Conservation (phyloP, 495 filamentous ascomycete genomes). For the Neurospora sp. region DNA sequence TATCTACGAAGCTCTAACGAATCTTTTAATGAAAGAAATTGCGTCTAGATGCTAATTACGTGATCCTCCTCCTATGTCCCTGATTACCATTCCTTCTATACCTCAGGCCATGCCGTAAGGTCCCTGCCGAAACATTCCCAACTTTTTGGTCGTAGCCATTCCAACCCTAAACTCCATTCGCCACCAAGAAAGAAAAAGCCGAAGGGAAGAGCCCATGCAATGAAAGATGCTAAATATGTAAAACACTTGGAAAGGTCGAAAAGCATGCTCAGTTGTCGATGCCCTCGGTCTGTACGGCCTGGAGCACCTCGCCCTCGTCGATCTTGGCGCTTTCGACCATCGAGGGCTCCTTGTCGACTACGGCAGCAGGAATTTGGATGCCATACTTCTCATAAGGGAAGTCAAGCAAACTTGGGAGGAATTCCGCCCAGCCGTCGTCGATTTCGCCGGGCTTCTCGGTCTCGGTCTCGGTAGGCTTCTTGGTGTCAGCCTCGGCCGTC, state of each 20-base stretch:
- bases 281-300: conserved; percentile 4
- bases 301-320: conserved; percentile 9
- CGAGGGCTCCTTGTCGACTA: conserved; percentile 25
- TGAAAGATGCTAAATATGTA: no score
- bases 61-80: no score
- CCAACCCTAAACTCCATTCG: no score
- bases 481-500: conserved; percentile 51
- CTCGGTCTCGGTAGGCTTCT: conserved; percentile 54
- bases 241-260: no score
- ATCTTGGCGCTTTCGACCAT: conserved; percentile 20
- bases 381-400: conserved; percentile 71
- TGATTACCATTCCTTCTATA: no score
- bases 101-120: no score
- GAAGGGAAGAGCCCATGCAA: not conserved
- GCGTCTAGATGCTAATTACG: no score
- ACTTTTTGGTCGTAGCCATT: no score
- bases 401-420: conserved; percentile 49
- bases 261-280: not conserved
- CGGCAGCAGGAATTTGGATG: conserved; percentile 37
- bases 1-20: no score
- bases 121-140: no score
- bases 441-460: conserved; percentile 45
- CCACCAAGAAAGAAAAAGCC: not conserved
- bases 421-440: conserved; percentile 65
- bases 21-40: no score